Conservation (phyloP, 805 yeast species). For the Saccharomycopsis amapae region DNA sequence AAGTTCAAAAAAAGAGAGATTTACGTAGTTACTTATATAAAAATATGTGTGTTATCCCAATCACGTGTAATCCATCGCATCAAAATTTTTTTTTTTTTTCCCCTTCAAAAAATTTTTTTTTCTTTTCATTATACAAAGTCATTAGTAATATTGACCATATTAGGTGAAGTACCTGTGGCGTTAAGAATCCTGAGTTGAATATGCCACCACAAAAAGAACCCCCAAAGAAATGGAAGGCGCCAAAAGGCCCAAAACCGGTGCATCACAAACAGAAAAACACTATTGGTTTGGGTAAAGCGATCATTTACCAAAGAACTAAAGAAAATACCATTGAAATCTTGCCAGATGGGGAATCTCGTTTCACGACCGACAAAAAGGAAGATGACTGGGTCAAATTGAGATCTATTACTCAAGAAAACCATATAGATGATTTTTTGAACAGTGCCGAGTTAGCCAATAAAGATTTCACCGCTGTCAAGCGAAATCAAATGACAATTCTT, state of each 20-base stretch:
- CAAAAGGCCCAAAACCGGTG: slow-evolving; percentile 88
- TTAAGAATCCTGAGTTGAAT: too few relatives aligned
- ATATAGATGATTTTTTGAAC: slow-evolving; percentile 87
- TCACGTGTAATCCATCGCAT: too few relatives aligned
- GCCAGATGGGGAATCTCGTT: slow-evolving; percentile 85
- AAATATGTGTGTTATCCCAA: too few relatives aligned
- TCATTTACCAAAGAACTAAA: slow-evolving; percentile 62
- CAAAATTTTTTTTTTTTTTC: too few relatives aligned
- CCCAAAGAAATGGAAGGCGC: slow-evolving; percentile 75
- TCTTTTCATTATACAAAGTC: too few relatives aligned
- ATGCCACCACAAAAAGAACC: slow-evolving; percentile 39
- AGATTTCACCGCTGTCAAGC: slow-evolving; percentile 89
- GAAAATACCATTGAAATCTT: slow-evolving; percentile 64
- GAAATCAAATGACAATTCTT: slow-evolving; percentile 76
- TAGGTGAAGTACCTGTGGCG: too few relatives aligned
- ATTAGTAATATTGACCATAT: too few relatives aligned
- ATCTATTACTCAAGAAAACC: slow-evolving; percentile 90
- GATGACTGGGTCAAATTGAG: slow-evolving; percentile 85
- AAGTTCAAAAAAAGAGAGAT: too few relatives aligned
- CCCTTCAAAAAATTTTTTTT: too few relatives aligned
- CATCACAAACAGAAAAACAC: slow-evolving; percentile 76
- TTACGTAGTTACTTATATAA: too few relatives aligned
- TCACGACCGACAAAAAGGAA: slow-evolving; percentile 73
- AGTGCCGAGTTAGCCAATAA: slow-evolving; percentile 96
- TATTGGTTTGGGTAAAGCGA: slow-evolving; percentile 79